These are phyloP conservation scores for Chlamydomonas incerta DNA, from an alignment of 139 green algal genomes.

Conservation along the genomic window DNA sequence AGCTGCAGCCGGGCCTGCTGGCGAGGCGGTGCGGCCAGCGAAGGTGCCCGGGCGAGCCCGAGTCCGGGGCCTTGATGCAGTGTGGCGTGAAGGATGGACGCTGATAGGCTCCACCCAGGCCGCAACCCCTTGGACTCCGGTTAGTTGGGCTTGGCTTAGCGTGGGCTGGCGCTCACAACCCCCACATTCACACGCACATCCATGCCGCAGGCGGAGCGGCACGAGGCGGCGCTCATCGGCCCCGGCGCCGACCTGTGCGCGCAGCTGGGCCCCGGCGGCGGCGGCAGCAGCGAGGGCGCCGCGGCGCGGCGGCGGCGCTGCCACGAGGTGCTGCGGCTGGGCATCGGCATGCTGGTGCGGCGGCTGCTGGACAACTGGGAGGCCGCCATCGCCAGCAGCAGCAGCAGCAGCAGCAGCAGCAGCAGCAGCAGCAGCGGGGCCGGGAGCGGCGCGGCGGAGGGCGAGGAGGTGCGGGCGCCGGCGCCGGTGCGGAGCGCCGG, in stretches of 20 bases:
- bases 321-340: constrained; percentile 60
- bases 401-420: neutral
- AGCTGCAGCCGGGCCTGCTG: no score
- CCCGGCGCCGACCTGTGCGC: constrained; percentile 14
- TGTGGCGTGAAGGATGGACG: no score
- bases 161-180: no score
- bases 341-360: constrained; percentile 64
- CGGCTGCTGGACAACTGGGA: constrained; percentile 63
- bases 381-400: neutral
- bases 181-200: neutral
- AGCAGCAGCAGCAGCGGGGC: no score
- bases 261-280: neutral
- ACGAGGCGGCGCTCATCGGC: constrained; percentile 32
- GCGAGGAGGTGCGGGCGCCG: neutral
- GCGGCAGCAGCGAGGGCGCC: neutral
- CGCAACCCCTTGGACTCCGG: no score
- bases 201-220: constrained; percentile 18
- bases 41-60: no score
- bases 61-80: no score
- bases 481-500: neutral
- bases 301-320: constrained; percentile 13
- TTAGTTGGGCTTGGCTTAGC: no score
- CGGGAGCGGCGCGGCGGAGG: neutral
- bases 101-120: no score
- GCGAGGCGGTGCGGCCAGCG: no score